Percentiles rank a stretch among this genome's conserved stretches.
Conservation (phyloP, 345 rosid species). For the Schrenkiella parvula region DNA sequence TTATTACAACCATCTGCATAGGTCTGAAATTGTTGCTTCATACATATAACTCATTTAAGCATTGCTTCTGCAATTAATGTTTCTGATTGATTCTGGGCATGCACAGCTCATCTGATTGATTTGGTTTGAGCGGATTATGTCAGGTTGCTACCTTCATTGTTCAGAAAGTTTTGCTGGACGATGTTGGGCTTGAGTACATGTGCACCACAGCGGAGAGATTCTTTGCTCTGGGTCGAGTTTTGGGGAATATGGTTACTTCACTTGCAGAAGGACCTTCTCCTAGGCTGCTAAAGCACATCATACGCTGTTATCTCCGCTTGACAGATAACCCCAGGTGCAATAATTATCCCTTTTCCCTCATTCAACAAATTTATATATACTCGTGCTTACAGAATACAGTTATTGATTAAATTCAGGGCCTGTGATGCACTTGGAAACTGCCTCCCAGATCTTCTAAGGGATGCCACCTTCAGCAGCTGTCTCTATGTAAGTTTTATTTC, state of each 20-base stretch:
- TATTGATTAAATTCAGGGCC: constrained; percentile 50
- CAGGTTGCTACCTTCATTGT: constrained; percentile 97
- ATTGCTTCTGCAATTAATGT: constrained; percentile 4
- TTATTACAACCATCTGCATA: not conserved
- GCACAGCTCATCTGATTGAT: not conserved
- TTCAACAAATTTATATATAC: not conserved
- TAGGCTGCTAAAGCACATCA: constrained; percentile 74
- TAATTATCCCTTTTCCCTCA: not conserved
- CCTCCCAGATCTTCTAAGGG: constrained; percentile 76
- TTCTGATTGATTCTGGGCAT: not conserved
- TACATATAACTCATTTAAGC: not conserved
- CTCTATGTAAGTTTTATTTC: constrained; percentile 58
- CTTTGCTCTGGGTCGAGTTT: constrained; percentile 76
- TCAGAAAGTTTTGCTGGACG: constrained; percentile 78
- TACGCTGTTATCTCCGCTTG: constrained; percentile 79
- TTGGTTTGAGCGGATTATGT: constrained; percentile 1
- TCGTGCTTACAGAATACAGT: constrained; percentile 9
- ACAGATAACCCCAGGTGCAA: constrained; percentile 71
- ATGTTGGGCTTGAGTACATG: constrained; percentile 87
- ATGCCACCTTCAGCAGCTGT: constrained; percentile 62
- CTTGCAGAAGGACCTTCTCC: constrained; percentile 78
- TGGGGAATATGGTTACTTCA: constrained; percentile 76
- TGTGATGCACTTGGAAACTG: constrained; percentile 69
- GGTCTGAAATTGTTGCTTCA: not conserved
- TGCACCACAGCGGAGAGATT: constrained; percentile 81